Base-by-base conservation (phyloP, 805 yeast genomes). In the Kodamaea leandrae region DNA sequence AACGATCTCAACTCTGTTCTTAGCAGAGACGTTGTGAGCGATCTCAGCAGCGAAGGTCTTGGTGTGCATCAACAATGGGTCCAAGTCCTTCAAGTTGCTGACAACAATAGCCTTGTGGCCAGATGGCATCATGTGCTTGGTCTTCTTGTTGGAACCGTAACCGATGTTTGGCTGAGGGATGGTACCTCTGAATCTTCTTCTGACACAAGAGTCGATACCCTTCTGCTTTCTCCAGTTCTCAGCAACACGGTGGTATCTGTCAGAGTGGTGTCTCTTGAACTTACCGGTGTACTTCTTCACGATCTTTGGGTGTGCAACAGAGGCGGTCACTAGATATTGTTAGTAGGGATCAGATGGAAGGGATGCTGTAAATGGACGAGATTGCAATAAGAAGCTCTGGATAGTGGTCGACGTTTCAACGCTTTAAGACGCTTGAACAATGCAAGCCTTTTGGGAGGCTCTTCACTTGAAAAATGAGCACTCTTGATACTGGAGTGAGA, bases 191-290 rank as follows among this genome's bases (percentile, higher is more conserved):
- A 93, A 93, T 82, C 93, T 85, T 83, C 99, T 91, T 83, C 99
- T 93, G 73, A 95, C 97, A 79, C 88, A 82, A 61, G 98, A 90
- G 82, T 93, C 99, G 72, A 93, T 93, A 93, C 99, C 99, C 87
- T 93, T 93, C 80, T 95, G 99, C 81, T 93, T 91, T 88, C 99
- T 93, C 99, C 99, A 95, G 83, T 83, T 84, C 78, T 88, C 97
- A 67, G 87, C 78, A 62, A 93, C 96, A 79, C 99, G 90, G 83
- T 82, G 83, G 79, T 89, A 91, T 79, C 96, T 88, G 85, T 93
- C 99, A 75, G 96, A 89, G 83, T 93, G 99, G 76, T 91, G 98
- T 82, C 99, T 89, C 91, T 90, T 95, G 86, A 93, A 93, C 83
- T 85, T 86, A 83, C 88, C 88, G 69, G 89, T 72, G 88, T 90